Conservation (phyloP, 2,329 filamentous ascomycete species). For the Pseudocercospora musae region DNA sequence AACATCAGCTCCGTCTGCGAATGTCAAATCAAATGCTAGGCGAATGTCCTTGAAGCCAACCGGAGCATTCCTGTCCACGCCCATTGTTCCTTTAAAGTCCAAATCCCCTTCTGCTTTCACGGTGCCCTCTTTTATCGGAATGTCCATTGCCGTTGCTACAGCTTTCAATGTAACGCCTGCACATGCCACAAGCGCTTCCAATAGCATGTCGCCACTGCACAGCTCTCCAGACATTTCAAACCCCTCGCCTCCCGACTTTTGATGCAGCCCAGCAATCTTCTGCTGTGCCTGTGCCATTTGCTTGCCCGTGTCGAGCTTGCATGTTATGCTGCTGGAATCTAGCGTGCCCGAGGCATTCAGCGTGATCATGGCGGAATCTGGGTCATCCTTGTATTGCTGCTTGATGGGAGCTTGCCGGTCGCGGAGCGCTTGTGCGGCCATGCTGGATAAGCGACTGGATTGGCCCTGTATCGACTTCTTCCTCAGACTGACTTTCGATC, state of each 20-base stretch:
- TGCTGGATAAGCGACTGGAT: slow-evolving; percentile 4
- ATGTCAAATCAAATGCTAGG: slow-evolving; percentile 44
- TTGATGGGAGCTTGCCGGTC: slow-evolving; percentile 50
- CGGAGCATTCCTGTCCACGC: slow-evolving; percentile 46
- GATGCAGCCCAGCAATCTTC: slow-evolving; percentile 48
- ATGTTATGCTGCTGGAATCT: slow-evolving; percentile 46
- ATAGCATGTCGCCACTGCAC: slow-evolving; percentile 50
- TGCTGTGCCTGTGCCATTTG: slow-evolving; percentile 41
- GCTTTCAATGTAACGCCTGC: slow-evolving; percentile 52
- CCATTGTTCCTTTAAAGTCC: slow-evolving; percentile 50
- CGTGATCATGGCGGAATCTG: slow-evolving; percentile 46
- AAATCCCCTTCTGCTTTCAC: slow-evolving; percentile 48
- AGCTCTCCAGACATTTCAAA: slow-evolving; percentile 46
- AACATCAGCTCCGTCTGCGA: slow-evolving; percentile 38
- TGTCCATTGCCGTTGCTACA: slow-evolving; percentile 47
- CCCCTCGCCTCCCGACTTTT: slow-evolving; percentile 46
- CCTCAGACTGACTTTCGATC: neutral
- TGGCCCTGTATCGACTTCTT: neutral
- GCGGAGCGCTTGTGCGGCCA: slow-evolving; percentile 39
- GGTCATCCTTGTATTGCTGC: slow-evolving; percentile 44
- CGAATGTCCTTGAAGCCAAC: slow-evolving; percentile 49
- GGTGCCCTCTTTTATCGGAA: slow-evolving; percentile 43
- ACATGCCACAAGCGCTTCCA: slow-evolving; percentile 51
- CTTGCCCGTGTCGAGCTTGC: slow-evolving; percentile 45
- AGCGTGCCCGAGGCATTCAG: slow-evolving; percentile 46